These are phyloP conservation scores for Boletus pseudo-olivaceus DNA, from an alignment of 768 basidiomycete genomes.

Conservation along the genomic window DNA sequence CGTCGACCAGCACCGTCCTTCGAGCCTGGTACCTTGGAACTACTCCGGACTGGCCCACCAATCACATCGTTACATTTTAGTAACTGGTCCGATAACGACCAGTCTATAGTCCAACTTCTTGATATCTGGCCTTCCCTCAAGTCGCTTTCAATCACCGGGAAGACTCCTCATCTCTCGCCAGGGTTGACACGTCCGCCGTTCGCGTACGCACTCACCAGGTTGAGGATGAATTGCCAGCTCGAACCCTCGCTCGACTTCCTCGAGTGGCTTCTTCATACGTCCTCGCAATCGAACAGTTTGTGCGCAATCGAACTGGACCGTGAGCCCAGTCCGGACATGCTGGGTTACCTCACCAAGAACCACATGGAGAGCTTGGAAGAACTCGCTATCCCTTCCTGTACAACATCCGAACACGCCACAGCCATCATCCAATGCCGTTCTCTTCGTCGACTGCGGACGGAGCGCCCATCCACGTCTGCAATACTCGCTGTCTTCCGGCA, in stretches of 20 bases:
- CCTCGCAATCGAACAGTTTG: constrained; percentile 41
- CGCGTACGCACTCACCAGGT: constrained; percentile 45
- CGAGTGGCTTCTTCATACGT: constrained; percentile 66
- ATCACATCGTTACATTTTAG: constrained; percentile 55
- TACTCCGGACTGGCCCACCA: constrained; percentile 52
- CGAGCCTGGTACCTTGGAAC: constrained; percentile 46
- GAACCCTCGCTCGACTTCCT: constrained; percentile 60
- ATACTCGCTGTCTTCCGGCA: constrained; percentile 42
- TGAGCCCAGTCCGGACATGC: constrained; percentile 51
- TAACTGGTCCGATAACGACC: constrained; percentile 67
- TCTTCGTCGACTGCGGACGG: constrained; percentile 55
- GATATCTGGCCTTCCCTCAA: constrained; percentile 58
- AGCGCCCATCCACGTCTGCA: constrained; percentile 44
- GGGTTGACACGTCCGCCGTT: constrained; percentile 38
- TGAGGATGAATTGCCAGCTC: constrained; percentile 66
- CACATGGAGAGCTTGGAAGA: constrained; percentile 50
- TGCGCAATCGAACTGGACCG: constrained; percentile 55
- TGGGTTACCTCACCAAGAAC: constrained; percentile 51
- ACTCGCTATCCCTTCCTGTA: constrained; percentile 55
- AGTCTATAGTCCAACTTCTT: constrained; percentile 58
- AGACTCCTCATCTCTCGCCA: constrained; percentile 47
- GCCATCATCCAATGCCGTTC: constrained; percentile 46
- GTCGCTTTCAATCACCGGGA: constrained; percentile 56
- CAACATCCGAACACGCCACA: constrained; percentile 43
- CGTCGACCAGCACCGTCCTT: constrained; percentile 52